A percentile compares a stretch with the other conserved stretches of the same genome.
Conservation (phyloP, 805 yeast genomes). For the Teunomyces barrocoloradensis region DNA sequence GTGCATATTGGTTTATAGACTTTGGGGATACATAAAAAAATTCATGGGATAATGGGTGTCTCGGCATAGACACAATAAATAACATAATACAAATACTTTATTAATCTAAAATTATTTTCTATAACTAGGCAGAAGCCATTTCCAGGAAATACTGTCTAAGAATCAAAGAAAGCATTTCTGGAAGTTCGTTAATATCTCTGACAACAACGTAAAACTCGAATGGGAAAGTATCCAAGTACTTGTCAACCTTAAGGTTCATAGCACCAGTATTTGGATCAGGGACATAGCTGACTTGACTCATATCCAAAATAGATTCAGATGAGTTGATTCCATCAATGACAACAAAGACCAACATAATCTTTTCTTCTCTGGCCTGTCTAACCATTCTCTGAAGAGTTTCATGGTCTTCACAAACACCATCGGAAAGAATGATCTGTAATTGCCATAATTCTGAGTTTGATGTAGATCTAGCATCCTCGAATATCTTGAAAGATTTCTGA, state of each 20-base stretch:
- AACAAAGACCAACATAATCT: slow-evolving; percentile 92
- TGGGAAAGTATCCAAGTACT: slow-evolving; percentile 91
- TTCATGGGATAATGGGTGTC: background rate
- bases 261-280: slow-evolving; percentile 63
- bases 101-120: background rate
- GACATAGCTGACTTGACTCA: slow-evolving; percentile 88
- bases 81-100: background rate
- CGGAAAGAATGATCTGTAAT: slow-evolving; percentile 86
- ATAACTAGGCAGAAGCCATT: slow-evolving; percentile 16
- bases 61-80: background rate
- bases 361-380: slow-evolving; percentile 86
- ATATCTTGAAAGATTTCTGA: slow-evolving; percentile 66
- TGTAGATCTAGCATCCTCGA: slow-evolving; percentile 54
- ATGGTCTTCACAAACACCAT: slow-evolving; percentile 97
- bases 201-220: slow-evolving; percentile 96
- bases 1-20: slow-evolving; percentile 2
- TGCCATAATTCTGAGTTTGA: slow-evolving; percentile 77
- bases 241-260: slow-evolving; percentile 70
- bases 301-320: slow-evolving; percentile 84
- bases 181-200: slow-evolving; percentile 81
- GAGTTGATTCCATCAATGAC: slow-evolving; percentile 86
- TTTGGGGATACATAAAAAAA: background rate
- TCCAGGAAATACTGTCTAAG: slow-evolving; percentile 90
- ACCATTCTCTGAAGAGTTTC: slow-evolving; percentile 77
- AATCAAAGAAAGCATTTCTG: slow-evolving; percentile 85